Evolutionary conservation across 208 protist genomes (phyloP), one percentile per base, ranked within the genome.

Genomic region (Crithidia fasciculata): DNA sequence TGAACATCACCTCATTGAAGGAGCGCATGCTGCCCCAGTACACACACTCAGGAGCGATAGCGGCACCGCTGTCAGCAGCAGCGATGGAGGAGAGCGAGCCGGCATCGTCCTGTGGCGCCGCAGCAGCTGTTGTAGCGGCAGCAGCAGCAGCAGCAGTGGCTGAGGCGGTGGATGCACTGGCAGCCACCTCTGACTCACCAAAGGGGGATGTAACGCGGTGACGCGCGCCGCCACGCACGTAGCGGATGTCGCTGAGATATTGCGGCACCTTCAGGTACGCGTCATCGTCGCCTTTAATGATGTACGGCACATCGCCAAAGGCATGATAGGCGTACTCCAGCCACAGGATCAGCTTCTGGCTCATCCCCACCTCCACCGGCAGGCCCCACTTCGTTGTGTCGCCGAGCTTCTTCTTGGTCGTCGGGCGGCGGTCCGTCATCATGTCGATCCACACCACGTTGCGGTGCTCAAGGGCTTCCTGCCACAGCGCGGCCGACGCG

Each of bases 251-350:
- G 44, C 65, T 52, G 45, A 87, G 74, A 49, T 71, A 81, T 59
- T 87, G 74, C 61, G 82, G 82, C 56, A 86, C 78, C 45, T 69
- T 74, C 39, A 82, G 16, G 50, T 80, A 86, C 52, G 73, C 74
- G 66, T 86, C 82, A 65, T 86, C 82, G 47, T 86, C 82, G n/a
- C 78, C 72, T 61, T 83, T 86, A 45, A 59, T 74, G 43, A 86
- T 28, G 65, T 78, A 86, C 45, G 40, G 19, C 39, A 67, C 69
- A 41, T 76, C 59, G 19, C 67, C 66, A 47, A 83, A 86, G 2
- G 69, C 5, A 12, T 47, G 36, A 28, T 82, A 56, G 53, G 69
- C 68, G 28, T 77, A 64, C 2, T 76, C 39, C 61, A 82, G 74
- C 77, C 72, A 81, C 9, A 77, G 7, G 19, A 74, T 64, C 18